phyloP scores from a whole-genome alignment of 2,329 filamentous ascomycete species.

The Verticillium albo-atrum region DNA sequence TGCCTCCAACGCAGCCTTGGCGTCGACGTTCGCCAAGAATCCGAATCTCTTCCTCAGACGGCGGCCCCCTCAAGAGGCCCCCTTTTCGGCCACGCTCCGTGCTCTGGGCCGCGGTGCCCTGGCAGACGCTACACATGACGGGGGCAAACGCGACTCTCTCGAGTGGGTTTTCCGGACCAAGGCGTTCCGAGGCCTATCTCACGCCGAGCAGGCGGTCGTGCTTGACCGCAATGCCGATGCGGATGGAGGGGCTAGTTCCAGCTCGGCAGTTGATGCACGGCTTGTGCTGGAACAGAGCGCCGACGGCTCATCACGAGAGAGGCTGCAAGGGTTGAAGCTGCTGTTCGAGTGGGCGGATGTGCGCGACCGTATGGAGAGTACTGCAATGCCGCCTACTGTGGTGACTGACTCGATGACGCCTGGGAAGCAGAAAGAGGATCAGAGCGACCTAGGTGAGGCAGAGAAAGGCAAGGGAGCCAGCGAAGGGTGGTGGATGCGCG shows the following conservation, averaged over 20 bases:
- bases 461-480: constrained; percentile 12
- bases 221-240: constrained; percentile 48
- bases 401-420: constrained; percentile 21
- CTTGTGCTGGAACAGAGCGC: constrained; percentile 58
- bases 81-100: constrained; percentile 70
- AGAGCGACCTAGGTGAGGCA: constrained; percentile 14
- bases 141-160: constrained; percentile 43
- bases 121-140: constrained; percentile 18
- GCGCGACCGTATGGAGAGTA: constrained; percentile 28
- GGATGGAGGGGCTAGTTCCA: constrained; percentile 35
- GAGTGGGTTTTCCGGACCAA: constrained; percentile 71
- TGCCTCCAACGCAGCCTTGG: constrained; percentile 53
- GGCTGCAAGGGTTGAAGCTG: constrained; percentile 43
- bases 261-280: constrained; percentile 60
- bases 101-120: constrained; percentile 53
- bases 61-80: constrained; percentile 61
- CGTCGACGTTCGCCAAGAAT: constrained; percentile 59
- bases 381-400: neutral
- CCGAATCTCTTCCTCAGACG: constrained; percentile 73
- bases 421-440: constrained; percentile 10
- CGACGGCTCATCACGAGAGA: constrained; percentile 32
- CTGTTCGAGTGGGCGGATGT: constrained; percentile 54
- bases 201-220: constrained; percentile 63
- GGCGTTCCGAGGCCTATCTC: constrained; percentile 48
- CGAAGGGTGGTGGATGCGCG: constrained; percentile 49